phyloP scores from a whole-genome alignment of 768 basidiomycete genomes.

The Cantharellus anzutake region DNA sequence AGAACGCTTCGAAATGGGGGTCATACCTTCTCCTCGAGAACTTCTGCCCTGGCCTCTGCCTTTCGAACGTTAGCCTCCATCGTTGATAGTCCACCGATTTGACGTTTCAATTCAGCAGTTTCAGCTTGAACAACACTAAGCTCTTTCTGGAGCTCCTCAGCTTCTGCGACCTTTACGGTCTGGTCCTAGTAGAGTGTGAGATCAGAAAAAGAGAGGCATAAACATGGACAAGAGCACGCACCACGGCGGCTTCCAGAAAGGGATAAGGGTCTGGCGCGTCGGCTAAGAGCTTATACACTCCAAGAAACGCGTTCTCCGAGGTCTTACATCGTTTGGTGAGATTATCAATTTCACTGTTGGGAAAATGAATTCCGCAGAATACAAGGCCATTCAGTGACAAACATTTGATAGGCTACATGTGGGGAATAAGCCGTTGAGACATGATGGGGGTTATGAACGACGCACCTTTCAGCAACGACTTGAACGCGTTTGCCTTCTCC shows the following conservation, averaged over 20 bases:
- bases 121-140: conserved; percentile 58
- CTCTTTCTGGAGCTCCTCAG: conserved; percentile 54
- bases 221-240: conserved; percentile 18
- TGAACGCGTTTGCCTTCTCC: conserved; percentile 76
- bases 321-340: conserved; percentile 83
- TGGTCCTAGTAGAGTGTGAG: conserved; percentile 45
- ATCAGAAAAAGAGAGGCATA: not conserved
- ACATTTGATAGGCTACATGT: conserved; percentile 7
- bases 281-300: conserved; percentile 86
- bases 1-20: conserved; percentile 7
- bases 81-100: conserved; percentile 39
- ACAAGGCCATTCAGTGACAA: not conserved
- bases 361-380: no score
- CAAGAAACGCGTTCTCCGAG: conserved; percentile 92
- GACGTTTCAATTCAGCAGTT: conserved; percentile 59
- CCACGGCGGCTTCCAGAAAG: conserved; percentile 82
- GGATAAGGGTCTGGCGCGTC: conserved; percentile 98
- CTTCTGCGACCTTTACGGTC: conserved; percentile 76
- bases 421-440: not conserved
- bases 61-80: conserved; percentile 61
- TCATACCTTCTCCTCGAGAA: conserved; percentile 61
- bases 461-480: conserved; percentile 71
- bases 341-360: conserved; percentile 59
- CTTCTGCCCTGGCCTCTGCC: conserved; percentile 50
- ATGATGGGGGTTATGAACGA: not conserved